These are phyloP conservation scores for Colletotrichum sp. DNA, from an alignment of 2,329 filamentous ascomycete genomes.

Conservation along the genomic window DNA sequence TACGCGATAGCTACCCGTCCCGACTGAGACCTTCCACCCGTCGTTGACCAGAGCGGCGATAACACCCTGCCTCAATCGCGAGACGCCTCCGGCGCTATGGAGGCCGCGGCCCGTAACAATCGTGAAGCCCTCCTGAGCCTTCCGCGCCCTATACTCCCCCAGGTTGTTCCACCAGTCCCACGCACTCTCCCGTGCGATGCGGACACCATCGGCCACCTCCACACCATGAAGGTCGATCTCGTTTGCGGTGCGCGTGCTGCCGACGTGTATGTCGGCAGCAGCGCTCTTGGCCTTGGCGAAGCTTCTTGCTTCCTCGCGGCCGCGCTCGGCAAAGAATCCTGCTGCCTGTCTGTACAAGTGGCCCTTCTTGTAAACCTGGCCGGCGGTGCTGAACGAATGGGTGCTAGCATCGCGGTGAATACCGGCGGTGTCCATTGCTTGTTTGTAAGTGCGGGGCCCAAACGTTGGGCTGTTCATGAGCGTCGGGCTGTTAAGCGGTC, in stretches of 20 bases:
- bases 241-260: constrained; percentile 64
- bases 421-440: constrained; percentile 27
- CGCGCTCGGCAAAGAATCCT: constrained; percentile 75
- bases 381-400: constrained; percentile 41
- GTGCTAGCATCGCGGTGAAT: constrained; percentile 31
- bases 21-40: constrained; percentile 82
- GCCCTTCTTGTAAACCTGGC: constrained; percentile 48
- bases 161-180: constrained; percentile 77
- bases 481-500: constrained; percentile 2
- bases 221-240: constrained; percentile 85
- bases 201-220: constrained; percentile 78
- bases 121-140: constrained; percentile 63
- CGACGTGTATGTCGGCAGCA: constrained; percentile 74
- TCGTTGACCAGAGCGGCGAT: constrained; percentile 74
- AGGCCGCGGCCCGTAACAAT: constrained; percentile 83
- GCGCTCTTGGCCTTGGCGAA: constrained; percentile 65
- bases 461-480: not conserved
- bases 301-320: constrained; percentile 65
- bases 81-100: constrained; percentile 79
- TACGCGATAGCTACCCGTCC: constrained; percentile 74
- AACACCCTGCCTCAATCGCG: constrained; percentile 81
- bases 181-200: constrained; percentile 74
- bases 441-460: constrained; percentile 4
- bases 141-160: constrained; percentile 65
- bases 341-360: constrained; percentile 78